Base-by-base conservation (phyloP, 1,284 basidiomycete species). In the Melampsora americana region DNA sequence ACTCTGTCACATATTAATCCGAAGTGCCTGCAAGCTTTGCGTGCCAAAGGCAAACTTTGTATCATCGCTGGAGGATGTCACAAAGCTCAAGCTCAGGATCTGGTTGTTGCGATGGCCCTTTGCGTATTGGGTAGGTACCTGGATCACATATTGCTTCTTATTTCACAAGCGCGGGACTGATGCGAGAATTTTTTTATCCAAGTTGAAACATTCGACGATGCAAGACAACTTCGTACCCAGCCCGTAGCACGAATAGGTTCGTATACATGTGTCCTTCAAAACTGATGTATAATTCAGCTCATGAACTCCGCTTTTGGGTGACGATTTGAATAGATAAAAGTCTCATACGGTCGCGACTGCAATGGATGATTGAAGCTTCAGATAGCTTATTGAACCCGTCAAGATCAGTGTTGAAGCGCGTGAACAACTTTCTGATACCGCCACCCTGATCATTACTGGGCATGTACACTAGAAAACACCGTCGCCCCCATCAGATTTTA, bases 351-450 rank as follows among this genome's bases (percentile, higher is more conserved):
- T 89, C 85, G 32, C 85, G 92, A 18, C 84, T 93, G 48, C 89
- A 93, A 80, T 93, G 92, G 92, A 87, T 93, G 68, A 89, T 92
- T 75, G 85, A 88, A 4, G 88, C 88, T 79, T 83, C 87, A n/a
- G 88, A 90, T 0, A 82, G 85, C 0, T 46, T 39, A 67, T 88
- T 89, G 0, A 92, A 92, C 80, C 91, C 92, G 1, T 88, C 89
- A 32, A 85, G 92, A 62, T 85, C 86, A 9, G 91, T 90, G 28
- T 84, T 93, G 75, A 91, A 92, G 81, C 85, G 89, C 9, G 87
- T 92, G 60, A 92, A 93, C 79, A 90, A 91, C 79, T 90, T 87
- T 79, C 83, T 92, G 32, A 84, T 92, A 59, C 23, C 53, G 11
- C 23, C 28, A 59, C 53, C 53, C 18, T 56, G 7, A 56, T 56